phyloP scores from a whole-genome alignment of 768 basidiomycete species.

The Lentinula edodes region DNA sequence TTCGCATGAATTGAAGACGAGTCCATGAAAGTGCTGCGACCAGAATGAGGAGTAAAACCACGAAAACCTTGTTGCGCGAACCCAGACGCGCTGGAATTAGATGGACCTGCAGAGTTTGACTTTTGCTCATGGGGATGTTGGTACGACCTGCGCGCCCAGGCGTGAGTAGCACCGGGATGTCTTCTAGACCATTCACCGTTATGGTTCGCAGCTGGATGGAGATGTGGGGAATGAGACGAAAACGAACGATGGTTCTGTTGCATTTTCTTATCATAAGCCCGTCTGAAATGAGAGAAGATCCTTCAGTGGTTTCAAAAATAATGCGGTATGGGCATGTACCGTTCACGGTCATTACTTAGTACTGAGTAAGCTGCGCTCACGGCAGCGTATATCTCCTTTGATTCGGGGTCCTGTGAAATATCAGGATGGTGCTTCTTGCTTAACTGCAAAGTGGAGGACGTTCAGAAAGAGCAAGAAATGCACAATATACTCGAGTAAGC shows the following conservation, averaged over 20 bases:
- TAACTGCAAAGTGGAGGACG: constrained; percentile 8
- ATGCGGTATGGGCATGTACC: constrained; percentile 18
- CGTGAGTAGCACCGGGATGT: constrained; percentile 29
- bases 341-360: constrained; percentile 37
- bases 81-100: not conserved
- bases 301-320: not conserved
- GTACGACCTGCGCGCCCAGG: constrained; percentile 29
- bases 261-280: constrained; percentile 39
- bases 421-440: constrained; percentile 46
- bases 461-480: not conserved
- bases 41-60: not conserved
- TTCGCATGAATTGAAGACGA: not conserved
- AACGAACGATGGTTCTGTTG: constrained; percentile 16
- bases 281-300: constrained; percentile 18
- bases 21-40: not conserved
- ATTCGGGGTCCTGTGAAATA: constrained; percentile 35
- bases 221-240: constrained; percentile 10
- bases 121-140: constrained; percentile 18
- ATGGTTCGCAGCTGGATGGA: constrained; percentile 16
- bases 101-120: constrained; percentile 8
- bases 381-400: constrained; percentile 30
- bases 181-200: constrained; percentile 14
- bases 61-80: not conserved
- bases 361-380: constrained; percentile 41
- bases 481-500: not conserved